A percentile compares a stretch with the other conserved stretches of the same genome.
Conservation (phyloP, 164 flowering plant species). For the Chimonanthus praecox region DNA sequence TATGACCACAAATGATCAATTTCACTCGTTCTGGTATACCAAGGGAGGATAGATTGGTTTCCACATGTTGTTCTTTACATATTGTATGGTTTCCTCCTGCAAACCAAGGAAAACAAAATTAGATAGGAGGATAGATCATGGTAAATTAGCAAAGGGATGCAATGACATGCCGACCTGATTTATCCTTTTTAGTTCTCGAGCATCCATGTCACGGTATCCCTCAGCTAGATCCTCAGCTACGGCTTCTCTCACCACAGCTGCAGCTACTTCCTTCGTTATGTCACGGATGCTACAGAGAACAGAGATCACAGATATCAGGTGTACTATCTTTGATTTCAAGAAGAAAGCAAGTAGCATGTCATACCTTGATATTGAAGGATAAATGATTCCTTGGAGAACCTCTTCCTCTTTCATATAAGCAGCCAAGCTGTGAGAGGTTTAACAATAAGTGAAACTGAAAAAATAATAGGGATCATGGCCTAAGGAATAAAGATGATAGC, state of each 20-base stretch:
- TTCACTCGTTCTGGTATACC: conserved; percentile 63
- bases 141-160: neutral
- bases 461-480: neutral
- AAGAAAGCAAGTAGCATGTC: neutral
- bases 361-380: conserved; percentile 88
- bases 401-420: conserved; percentile 92
- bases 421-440: conserved; percentile 58
- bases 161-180: conserved; percentile 33
- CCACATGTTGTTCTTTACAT: conserved; percentile 88
- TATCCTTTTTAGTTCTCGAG: conserved; percentile 66
- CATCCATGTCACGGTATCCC: conserved; percentile 92
- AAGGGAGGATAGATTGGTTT: conserved; percentile 77
- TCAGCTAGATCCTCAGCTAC: conserved; percentile 85
- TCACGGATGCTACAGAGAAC: conserved; percentile 70
- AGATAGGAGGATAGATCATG: conserved; percentile 1
- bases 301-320: neutral
- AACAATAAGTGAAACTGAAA: neutral
- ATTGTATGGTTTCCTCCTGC: conserved; percentile 67
- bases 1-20: neutral
- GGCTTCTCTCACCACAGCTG: conserved; percentile 91
- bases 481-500: neutral
- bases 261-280: conserved; percentile 91
- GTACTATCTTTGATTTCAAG: neutral
- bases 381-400: conserved; percentile 72
- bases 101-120: neutral